Evolutionary conservation across 2,329 filamentous ascomycete species (phyloP), one percentile per base, ranked within the genome.

Genomic region (Talaromyces islandicus): DNA sequence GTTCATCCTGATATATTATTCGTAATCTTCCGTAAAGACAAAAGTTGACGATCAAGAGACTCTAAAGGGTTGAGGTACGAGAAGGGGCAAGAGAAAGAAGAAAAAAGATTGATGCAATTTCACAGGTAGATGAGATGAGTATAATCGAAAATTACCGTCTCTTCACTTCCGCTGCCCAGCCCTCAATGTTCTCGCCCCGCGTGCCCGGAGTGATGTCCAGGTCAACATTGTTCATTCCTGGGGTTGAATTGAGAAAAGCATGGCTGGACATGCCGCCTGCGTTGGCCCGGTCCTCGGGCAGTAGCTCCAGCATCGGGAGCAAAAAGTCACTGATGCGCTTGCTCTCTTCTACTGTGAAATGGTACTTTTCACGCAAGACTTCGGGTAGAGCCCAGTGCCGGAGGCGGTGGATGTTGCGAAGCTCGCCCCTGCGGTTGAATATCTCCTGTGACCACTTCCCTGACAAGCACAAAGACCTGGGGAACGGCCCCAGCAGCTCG

Each of bases 371-470:
- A 62, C 89, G 85, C 32, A 99, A 81, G 1, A 99, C 94, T 69
- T 97, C 93, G 0, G 92, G 86, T 6, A 99, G 80, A 0, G 92
- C 92, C 94, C 94, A 99, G 77, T 97, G 93, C 57, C 94, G 89
- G 64, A 99, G 83, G 51, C 94, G 86, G 75, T 97, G 94, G 69
- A 99, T 99, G 78, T 99, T 97, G 61, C 94, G 90, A 41, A 99
- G 84, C 74, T 99, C 94, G 67, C 94, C 94, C 65, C 96, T 96
- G 66, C 94, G 87, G 74, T 97, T 97, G 81, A 99, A 99, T 64
- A 99, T 99, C 74, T 97, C 94, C 75, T 97, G 93, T 14, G 89
- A 92, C 94, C 94, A 97, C 77, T 97, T 97, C 56, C 94, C 94
- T 1, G 90, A 89, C 58, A 96, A 84, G 75, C 91, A 97, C 55